phyloP scores from a whole-genome alignment of 2,329 filamentous ascomycete genomes.

The Dendryphion nanum region DNA sequence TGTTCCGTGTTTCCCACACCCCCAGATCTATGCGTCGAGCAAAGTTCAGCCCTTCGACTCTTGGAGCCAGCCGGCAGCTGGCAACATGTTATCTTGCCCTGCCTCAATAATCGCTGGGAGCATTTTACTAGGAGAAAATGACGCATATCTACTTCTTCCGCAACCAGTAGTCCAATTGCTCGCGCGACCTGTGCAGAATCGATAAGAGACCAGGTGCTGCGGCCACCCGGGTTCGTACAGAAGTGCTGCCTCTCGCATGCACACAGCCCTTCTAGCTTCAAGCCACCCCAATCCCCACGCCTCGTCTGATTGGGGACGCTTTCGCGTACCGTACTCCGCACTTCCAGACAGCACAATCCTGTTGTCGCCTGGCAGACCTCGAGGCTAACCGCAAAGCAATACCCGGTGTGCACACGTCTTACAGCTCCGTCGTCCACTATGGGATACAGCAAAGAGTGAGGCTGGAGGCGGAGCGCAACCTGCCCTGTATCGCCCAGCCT shows the following conservation, averaged over 20 bases:
- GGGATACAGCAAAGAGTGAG: slow-evolving; percentile 8
- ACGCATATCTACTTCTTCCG: too few relatives aligned
- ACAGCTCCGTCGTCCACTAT: background rate
- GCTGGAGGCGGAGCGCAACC: slow-evolving; percentile 2
- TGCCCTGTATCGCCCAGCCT: background rate
- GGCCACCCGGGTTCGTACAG: slow-evolving; percentile 7
- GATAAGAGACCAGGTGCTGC: slow-evolving; percentile 10
- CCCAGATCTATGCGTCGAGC: too few relatives aligned
- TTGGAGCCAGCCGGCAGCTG: too few relatives aligned
- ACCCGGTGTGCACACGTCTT: slow-evolving; percentile 4
- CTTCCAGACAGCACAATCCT: slow-evolving; percentile 10
- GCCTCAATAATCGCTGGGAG: too few relatives aligned
- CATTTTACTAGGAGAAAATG: too few relatives aligned
- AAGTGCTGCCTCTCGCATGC: slow-evolving; percentile 8
- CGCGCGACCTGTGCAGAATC: too few relatives aligned
- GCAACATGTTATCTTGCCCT: too few relatives aligned
- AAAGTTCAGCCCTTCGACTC: too few relatives aligned
- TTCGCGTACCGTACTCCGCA: slow-evolving; percentile 8
- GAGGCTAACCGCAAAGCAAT: slow-evolving; percentile 8
- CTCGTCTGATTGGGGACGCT: slow-evolving; percentile 17
- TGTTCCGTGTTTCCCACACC: too few relatives aligned
- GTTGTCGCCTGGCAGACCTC: slow-evolving; percentile 5
- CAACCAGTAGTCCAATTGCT: too few relatives aligned
- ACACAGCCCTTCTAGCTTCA: slow-evolving; percentile 18
- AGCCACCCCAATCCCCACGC: slow-evolving; percentile 10